Evolutionary conservation across 1,284 basidiomycete species (phyloP), one percentile per base, ranked within the genome.

Genomic region (Melampsora occidentalis): DNA sequence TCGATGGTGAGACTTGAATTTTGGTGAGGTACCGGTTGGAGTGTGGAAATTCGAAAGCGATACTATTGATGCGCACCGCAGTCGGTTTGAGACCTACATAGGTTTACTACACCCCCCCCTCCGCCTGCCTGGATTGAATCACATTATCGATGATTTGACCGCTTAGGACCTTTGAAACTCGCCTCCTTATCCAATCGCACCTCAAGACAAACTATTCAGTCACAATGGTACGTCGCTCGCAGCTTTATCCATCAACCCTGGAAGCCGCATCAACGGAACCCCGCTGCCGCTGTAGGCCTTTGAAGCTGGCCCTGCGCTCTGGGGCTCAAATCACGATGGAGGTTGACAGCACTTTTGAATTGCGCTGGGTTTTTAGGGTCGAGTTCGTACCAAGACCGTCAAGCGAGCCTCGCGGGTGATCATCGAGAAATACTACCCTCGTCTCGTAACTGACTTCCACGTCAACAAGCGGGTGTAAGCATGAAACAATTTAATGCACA

Each of bases 341-440:
- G 42, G 42, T 46, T 46, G 9, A 46, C 42, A 12, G 42, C 10
- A 9, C 42, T 46, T 46, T 46, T 46, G 14, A 46, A 5, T 46
- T 46, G 42, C 42, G 10, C 14, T 57, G 53, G 7, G 1, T 7
- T 20, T 57, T 22, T 9, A 97, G 96, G 97, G 97, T 86, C 94
- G 96, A 84, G 96, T 99, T 87, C 93, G 96, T 84, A 99, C 96
- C 83, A 99, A 99, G 88, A 99, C 96, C 81, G 96, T 95, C 85
- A 99, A 99, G 90, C 93, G 96, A 87, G 96, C 96, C 84, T 96
- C 95, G 81, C 91, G 96, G 81, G 94, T 97, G 83, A 90, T 99
- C 86, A 99, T 99, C 84, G 96, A 99, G 90, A 97, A 98, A 89
- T 99, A 98, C 93, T 94, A 95, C 87, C 94, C 94, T 81, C 91